Percentiles rank a stretch among this genome's conserved stretches.
phyloP scores from a whole-genome alignment of 495 filamentous ascomycete species.

The Annulohypoxylon nitens region DNA sequence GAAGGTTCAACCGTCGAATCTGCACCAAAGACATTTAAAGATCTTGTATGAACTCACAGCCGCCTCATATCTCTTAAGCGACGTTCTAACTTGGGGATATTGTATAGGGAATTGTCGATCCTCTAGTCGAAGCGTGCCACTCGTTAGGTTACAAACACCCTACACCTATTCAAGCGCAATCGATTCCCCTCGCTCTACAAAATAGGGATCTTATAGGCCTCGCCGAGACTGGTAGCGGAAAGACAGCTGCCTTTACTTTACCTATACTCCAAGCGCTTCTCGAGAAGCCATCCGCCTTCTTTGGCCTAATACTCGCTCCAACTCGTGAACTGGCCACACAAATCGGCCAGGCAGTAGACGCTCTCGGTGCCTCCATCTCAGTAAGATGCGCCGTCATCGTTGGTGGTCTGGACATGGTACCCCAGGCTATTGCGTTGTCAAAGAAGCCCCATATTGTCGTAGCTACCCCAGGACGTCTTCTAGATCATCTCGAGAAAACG shows the following conservation, averaged over 20 bases:
- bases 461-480: constrained; percentile 88
- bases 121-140: constrained; percentile 87
- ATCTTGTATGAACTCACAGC: constrained; percentile 64
- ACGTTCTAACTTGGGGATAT: constrained; percentile 15
- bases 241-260: constrained; percentile 90
- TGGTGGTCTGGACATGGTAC: constrained; percentile 95
- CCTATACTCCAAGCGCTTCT: constrained; percentile 91
- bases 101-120: constrained; percentile 80
- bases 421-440: constrained; percentile 86
- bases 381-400: constrained; percentile 84
- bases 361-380: constrained; percentile 83
- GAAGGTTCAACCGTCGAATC: constrained; percentile 40
- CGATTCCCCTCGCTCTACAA: constrained; percentile 84
- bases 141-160: constrained; percentile 85
- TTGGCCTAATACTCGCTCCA: constrained; percentile 85
- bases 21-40: constrained; percentile 78
- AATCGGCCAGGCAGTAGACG: constrained; percentile 86
- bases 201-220: constrained; percentile 91
- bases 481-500: constrained; percentile 96
- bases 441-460: constrained; percentile 93
- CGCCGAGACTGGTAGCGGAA: constrained; percentile 94
- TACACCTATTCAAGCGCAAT: constrained; percentile 80
- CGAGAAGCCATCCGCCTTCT: constrained; percentile 82
- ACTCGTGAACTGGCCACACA: constrained; percentile 94
- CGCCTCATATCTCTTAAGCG: not conserved